Evolutionary conservation across 805 yeast species (phyloP).

Genomic region (Zygosaccharomyces bailii): DNA sequence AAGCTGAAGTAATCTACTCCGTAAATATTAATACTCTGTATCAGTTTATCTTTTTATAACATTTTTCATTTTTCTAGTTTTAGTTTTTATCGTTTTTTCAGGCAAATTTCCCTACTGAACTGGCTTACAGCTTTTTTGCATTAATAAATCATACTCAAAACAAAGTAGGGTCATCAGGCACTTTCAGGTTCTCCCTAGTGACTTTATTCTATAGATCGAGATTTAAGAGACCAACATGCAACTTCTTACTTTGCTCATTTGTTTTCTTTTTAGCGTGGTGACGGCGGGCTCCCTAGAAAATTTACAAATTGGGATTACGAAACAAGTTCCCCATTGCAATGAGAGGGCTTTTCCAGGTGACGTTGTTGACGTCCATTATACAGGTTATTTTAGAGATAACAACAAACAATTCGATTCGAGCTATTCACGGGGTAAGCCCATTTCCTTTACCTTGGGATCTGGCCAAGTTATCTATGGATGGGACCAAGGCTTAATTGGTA

Average conservation of each 20-base stretch:
- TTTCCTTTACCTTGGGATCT: slow-evolving; percentile 66
- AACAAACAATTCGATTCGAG: slow-evolving; percentile 79
- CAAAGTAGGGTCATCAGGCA: too few species aligned
- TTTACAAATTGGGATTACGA: slow-evolving; percentile 42
- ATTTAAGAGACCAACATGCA: slow-evolving; percentile 7
- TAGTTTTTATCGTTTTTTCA: neutral
- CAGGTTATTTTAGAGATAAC: slow-evolving; percentile 58
- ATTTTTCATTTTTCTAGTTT: too few species aligned
- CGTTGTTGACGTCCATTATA: slow-evolving; percentile 69
- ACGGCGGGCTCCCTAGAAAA: slow-evolving; percentile 30
- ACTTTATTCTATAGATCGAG: too few species aligned
- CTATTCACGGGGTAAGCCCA: slow-evolving; percentile 57
- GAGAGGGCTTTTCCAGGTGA: slow-evolving; percentile 64
- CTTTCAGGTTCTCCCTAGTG: too few species aligned
- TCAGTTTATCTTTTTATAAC: slow-evolving; percentile 1
- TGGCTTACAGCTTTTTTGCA: too few species aligned
- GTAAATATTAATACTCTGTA: neutral
- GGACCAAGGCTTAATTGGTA: slow-evolving; percentile 79
- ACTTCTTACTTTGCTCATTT: slow-evolving; percentile 3
- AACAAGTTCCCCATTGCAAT: slow-evolving; percentile 54
- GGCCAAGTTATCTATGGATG: slow-evolving; percentile 86
- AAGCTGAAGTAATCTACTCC: slow-evolving; percentile 3
- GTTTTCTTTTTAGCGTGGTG: slow-evolving; percentile 7
- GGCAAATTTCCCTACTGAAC: too few species aligned
- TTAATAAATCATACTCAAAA: too few species aligned